phyloP scores from a whole-genome alignment of 192 early-diverging fungal genomes.

The Lobosporangium transversale region DNA sequence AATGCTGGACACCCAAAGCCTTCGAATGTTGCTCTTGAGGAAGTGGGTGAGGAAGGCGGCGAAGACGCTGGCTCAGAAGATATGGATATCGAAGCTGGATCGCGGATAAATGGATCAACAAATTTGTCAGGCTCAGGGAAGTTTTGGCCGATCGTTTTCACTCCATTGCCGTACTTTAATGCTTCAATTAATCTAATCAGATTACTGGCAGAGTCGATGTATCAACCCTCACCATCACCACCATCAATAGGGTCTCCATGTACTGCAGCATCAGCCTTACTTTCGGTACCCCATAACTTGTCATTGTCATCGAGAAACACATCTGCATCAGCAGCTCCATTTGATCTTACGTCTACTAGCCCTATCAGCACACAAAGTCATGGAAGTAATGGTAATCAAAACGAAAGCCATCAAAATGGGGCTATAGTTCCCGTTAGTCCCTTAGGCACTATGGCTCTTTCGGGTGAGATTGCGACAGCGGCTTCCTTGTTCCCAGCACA shows the following conservation, averaged over 20 bases:
- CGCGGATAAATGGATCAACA: too few species aligned
- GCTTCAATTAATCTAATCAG: conserved; percentile 42
- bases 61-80: conserved; percentile 35
- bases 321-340: not conserved
- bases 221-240: conserved; percentile 9
- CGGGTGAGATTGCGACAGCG: conserved; percentile 46
- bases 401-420: not conserved
- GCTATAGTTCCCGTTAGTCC: not conserved
- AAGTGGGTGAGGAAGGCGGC: conserved; percentile 34
- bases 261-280: not conserved
- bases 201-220: conserved; percentile 44
- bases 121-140: not conserved
- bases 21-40: not conserved
- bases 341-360: not conserved
- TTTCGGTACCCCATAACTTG: not conserved
- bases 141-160: conserved; percentile 49
- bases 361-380: too few species aligned
- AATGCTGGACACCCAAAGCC: conserved; percentile 13
- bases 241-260: not conserved
- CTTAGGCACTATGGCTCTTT: conserved; percentile 41
- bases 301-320: not conserved
- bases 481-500: conserved; percentile 45
- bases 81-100: conserved; percentile 35
- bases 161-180: conserved; percentile 48
- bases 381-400: not conserved